A percentile compares a stretch with the other conserved stretches of the same genome.
Evolutionary conservation across 2,329 filamentous ascomycete species (phyloP).

Genomic region (Macrophomina tecta): DNA sequence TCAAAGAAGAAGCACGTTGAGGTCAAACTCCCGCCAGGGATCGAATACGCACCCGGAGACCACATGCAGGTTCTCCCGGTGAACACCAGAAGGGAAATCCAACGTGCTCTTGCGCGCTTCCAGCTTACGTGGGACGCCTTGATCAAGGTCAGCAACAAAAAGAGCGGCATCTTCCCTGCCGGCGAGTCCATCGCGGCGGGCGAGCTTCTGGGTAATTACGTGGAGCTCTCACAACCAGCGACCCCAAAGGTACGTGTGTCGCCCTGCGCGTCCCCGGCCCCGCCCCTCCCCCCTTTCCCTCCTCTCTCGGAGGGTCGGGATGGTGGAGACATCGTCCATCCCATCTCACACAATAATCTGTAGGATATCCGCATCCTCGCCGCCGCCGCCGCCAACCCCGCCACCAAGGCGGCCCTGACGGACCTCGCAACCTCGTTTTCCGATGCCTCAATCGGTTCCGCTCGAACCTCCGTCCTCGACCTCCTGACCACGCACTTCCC

Average conservation of each 20-base stretch:
- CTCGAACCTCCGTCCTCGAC: conserved; percentile 69
- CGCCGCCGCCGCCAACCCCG: conserved; percentile 52
- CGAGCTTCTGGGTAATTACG: conserved; percentile 71
- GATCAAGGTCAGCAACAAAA: conserved; percentile 63
- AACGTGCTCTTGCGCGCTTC: conserved; percentile 70
- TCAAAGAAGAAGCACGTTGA: conserved; percentile 35
- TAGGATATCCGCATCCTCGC: neutral
- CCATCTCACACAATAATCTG: neutral
- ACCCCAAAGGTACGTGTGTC: neutral
- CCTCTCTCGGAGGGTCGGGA: too few relatives aligned
- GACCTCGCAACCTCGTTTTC: conserved; percentile 57
- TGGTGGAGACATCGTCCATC: too few relatives aligned
- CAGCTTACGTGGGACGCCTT: conserved; percentile 71
- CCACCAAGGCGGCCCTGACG: conserved; percentile 67
- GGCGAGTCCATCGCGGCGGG: conserved; percentile 64
- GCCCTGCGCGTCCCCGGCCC: too few relatives aligned
- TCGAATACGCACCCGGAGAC: conserved; percentile 74
- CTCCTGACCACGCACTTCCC: conserved; percentile 68
- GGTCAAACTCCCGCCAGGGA: conserved; percentile 44
- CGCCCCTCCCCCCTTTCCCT: neutral
- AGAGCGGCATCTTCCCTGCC: conserved; percentile 71
- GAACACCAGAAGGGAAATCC: conserved; percentile 68
- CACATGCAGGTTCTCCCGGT: conserved; percentile 76
- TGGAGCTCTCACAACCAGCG: conserved; percentile 68
- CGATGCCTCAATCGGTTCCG: conserved; percentile 50